Evolutionary conservation across 805 yeast genomes (phyloP), one percentile per base, ranked within the genome.

Genomic region (Kodamaea restingae): DNA sequence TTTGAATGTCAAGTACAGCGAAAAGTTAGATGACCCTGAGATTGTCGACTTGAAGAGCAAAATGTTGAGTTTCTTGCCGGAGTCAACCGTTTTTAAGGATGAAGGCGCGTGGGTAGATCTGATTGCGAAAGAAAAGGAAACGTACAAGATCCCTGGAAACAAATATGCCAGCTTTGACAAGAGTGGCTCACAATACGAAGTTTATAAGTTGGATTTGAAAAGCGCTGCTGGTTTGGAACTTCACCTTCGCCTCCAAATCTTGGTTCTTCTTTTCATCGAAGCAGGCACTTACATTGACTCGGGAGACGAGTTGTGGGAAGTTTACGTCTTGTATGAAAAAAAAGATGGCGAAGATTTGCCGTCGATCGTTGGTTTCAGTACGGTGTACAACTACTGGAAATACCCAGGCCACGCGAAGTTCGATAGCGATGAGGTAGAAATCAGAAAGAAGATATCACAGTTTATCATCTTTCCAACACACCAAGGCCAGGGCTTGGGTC

Each of bases 221-320:
- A 71, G 67, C 33, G 54, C 52, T 0, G 53, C 52, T 4, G 78
- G 80, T 0, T 49, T 62, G 33, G 77, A 74, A 45, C 58, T 88
- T 37, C 90, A 81, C 51, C 61, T 71, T 36, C 63, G 96, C 43
- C 69, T 88, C 47, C 95, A 88, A 49, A 78, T 90, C 2, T 76
- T 93, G 49, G 85, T 86, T 11, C 64, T 91, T 18, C 67, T 93
- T 8, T 88, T 82, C 63, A 91, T 93, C 49, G 98, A 93, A 57
- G 98, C 96, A 0, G 98, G 96, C 1, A 80, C 95, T 1, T 86
- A 78, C 52, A 88, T 93, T 40, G 96, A 90, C 54, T 70, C 73
- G 28, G 59, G 59, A 0, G 98, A 93, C 59, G 71, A 73, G 7
- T 69, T 75, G 12, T 93, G 98, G 98, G 88, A 85, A 35, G 56